Evolutionary conservation across 352 stramenopile species (phyloP), one percentile per base, ranked within the genome.

Genomic region (Phytophthora lateralis): DNA sequence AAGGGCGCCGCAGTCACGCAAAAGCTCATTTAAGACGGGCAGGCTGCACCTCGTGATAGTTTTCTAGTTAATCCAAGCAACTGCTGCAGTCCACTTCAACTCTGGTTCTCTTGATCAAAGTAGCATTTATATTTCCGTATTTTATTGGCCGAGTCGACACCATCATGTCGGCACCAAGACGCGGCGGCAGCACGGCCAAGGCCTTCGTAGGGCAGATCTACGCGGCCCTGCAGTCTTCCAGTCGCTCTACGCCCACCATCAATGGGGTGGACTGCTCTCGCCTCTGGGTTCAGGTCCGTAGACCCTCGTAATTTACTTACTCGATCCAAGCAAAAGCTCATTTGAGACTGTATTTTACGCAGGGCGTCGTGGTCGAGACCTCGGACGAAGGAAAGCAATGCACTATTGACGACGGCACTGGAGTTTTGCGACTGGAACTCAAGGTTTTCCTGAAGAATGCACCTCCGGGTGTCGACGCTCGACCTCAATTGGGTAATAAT

Each of bases 1-100:
- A 97, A 97, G 68, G 91, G 90, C 24, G 89, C 93, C 8, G 83
- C 93, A 46, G 76, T 98, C 50, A 97, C 90, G 14, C 81, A 98
- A 69, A 98, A 98, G 71, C 82, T 97, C 63, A 88, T 87, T 42
- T 95, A 89, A 47, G 32, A 44, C 8, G 37, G 43, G 10, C 15
- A 42, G 35, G 45, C 35, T 41, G 38, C 20, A 32, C 3, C 24
- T 54, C 24, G 35, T 38, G 45, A 29, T 50, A 44, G 18, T 15
- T 43, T 6, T 14, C 38, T 24, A 44, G 17, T 44, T 26, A 44
- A 20, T 18, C 27, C 15, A 10, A 44, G 18, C 14, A 43, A 14
- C 21, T 66, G 50, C 26, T 43, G 29, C 34, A 32, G 10, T 43
- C 30, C 17, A 47, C 21, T 30, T 39, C 6, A 21, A 24, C 21